Conservation (phyloP, 495 filamentous ascomycete genomes). For the Podospora conica region DNA sequence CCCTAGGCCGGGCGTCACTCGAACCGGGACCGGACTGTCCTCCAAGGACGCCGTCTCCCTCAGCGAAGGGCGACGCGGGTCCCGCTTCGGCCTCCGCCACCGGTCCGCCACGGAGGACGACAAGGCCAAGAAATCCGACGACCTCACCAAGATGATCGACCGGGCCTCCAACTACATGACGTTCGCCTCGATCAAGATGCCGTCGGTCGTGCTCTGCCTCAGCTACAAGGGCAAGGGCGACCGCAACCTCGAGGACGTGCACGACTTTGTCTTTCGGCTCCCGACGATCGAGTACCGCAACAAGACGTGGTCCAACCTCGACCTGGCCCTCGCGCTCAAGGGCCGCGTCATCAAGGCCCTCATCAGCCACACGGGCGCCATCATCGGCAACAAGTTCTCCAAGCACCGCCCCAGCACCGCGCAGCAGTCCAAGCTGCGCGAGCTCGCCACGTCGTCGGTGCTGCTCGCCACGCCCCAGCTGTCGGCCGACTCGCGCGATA, state of each 20-base stretch:
- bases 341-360: conserved; percentile 89
- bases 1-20: conserved; percentile 43
- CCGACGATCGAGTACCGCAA: conserved; percentile 93
- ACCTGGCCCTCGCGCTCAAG: conserved; percentile 86
- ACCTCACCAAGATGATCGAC: conserved; percentile 96
- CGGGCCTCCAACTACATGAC: conserved; percentile 97
- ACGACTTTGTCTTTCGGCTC: conserved; percentile 94
- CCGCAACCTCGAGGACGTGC: conserved; percentile 91
- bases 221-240: conserved; percentile 96
- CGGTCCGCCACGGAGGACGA: conserved; percentile 30
- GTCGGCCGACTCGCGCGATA: conserved; percentile 33
- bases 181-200: conserved; percentile 87
- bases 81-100: conserved; percentile 40
- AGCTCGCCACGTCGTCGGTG: conserved; percentile 62
- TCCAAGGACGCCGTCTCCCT: conserved; percentile 33
- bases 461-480: conserved; percentile 38
- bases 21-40: conserved; percentile 47
- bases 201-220: conserved; percentile 88
- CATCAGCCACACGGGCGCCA: conserved; percentile 91
- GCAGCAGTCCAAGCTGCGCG: conserved; percentile 71
- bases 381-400: conserved; percentile 93
- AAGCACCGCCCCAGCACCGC: conserved; percentile 74
- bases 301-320: conserved; percentile 98
- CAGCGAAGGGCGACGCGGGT: conserved; percentile 46
- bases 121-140: conserved; percentile 62